Base-by-base conservation (phyloP, 108 stramenopile species). In the Cyclotella sp. region DNA sequence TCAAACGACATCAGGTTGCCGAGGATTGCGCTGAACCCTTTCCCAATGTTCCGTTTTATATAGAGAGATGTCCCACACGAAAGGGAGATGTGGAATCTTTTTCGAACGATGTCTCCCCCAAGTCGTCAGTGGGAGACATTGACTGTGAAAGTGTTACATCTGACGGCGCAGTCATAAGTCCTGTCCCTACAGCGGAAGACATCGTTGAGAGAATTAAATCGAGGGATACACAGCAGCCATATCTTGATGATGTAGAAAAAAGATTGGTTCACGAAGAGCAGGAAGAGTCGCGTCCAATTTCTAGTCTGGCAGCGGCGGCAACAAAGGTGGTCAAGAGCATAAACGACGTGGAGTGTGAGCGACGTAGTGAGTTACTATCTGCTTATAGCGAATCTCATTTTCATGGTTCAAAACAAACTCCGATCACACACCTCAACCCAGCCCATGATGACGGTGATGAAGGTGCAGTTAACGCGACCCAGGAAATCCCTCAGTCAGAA, bases 161-260 rank as follows among this genome's bases (percentile, higher is more conserved):
- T 9, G 74, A 75, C 40, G 41, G 28, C 14, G 53, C 61, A 58
- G 54, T 75, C 24, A 13, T 66, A 28, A 66, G 55, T 57, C 55
- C 55, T 22, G 22, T 57, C n/a, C 12, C 24, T n/a, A 22, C 19
- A 26, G 12, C 8, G 1, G 12, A 57, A 12, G 55, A 21, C n/a
- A 12, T 26, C 55, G 3, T 8, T n/a, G 24, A 26, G 1, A 21
- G 8, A 24, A 57, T 22, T 22, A 8, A 22, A 4, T 24, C 55
- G 2, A 24, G n/a, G 1, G 12, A 57, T 26, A 19, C 24, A 22
- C 1, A 57, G 1, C 55, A 57, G 21, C 55, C 55, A 49, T 16
- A 7, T 49, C 47, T 49, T 49, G 47, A 49, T 9, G n/a, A 49
- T 49, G 15, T 9, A 49, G n/a, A 49, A 1, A 49, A 12, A 19